Evolutionary conservation across 208 protist genomes (phyloP).

Genomic region (Borovskyia barvae): DNA sequence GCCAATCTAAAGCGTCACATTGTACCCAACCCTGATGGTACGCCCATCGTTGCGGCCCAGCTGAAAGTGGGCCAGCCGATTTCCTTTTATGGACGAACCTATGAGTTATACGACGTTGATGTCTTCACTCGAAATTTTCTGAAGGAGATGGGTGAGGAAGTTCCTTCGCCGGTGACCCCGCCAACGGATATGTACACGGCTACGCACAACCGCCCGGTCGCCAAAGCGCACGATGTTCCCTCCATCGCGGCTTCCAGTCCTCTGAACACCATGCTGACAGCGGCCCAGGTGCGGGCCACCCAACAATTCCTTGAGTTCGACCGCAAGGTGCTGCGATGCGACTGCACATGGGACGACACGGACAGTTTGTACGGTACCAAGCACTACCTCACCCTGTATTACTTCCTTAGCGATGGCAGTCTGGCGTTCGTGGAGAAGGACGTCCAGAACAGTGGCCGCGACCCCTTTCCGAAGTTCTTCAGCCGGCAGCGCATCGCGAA

Average conservation of each 20-base stretch:
- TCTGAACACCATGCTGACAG: constrained; percentile 67
- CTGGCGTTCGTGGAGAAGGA: constrained; percentile 94
- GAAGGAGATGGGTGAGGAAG: constrained; percentile 46
- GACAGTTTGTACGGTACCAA: constrained; percentile 86
- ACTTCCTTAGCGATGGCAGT: constrained; percentile 97
- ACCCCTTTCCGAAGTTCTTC: constrained; percentile 96
- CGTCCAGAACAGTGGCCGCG: constrained; percentile 94
- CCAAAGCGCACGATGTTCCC: constrained; percentile 73
- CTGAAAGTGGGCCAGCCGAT: constrained; percentile 90
- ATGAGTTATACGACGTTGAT: constrained; percentile 93
- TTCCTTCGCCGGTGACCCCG: constrained; percentile 41
- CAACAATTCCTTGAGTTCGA: constrained; percentile 95
- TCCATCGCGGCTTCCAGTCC: constrained; percentile 73
- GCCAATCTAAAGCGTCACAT: constrained; percentile 91
- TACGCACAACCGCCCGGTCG: constrained; percentile 35
- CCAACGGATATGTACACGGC: constrained; percentile 80
- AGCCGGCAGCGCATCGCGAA: constrained; percentile 87
- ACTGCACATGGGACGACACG: constrained; percentile 94
- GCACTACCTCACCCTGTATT: constrained; percentile 95
- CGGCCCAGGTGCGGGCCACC: constrained; percentile 83
- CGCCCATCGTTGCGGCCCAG: constrained; percentile 72
- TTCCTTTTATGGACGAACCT: constrained; percentile 93
- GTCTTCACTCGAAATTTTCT: constrained; percentile 93
- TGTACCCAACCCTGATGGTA: constrained; percentile 72
- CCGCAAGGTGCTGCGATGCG: constrained; percentile 96